Evolutionary conservation across 805 yeast species (phyloP).

Genomic region (Sungouiella blattae): DNA sequence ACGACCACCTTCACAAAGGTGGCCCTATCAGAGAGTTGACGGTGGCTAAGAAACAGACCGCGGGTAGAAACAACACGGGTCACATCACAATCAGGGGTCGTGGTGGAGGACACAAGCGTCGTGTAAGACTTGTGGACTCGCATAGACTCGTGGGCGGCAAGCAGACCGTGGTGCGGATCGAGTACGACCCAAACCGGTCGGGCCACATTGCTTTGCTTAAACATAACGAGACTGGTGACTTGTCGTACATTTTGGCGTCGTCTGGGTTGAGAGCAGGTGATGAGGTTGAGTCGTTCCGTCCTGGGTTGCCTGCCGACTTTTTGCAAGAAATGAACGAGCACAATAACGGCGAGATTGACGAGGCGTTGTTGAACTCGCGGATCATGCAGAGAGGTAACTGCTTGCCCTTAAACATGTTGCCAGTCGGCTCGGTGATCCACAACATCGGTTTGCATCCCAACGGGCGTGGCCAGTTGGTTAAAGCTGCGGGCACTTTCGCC

Average conservation of each 20-base stretch:
- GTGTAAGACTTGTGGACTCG: slow-evolving; percentile 81
- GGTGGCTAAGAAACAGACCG: slow-evolving; percentile 60
- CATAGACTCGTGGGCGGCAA: slow-evolving; percentile 63
- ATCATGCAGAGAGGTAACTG: slow-evolving; percentile 94
- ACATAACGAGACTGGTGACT: slow-evolving; percentile 55
- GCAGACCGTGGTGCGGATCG: slow-evolving; percentile 81
- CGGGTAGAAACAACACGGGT: slow-evolving; percentile 91
- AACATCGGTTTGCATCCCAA: slow-evolving; percentile 71
- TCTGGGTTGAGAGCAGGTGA: slow-evolving; percentile 95
- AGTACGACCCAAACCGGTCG: slow-evolving; percentile 92
- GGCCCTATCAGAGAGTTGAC: slow-evolving; percentile 77
- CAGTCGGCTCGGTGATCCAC: slow-evolving; percentile 90
- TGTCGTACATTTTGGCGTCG: slow-evolving; percentile 83
- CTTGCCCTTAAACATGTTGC: slow-evolving; percentile 86
- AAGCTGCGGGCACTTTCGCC: slow-evolving; percentile 94
- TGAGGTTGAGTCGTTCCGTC: slow-evolving; percentile 79
- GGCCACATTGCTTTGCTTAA: slow-evolving; percentile 87
- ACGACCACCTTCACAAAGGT: slow-evolving; percentile 84
- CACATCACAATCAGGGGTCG: slow-evolving; percentile 87
- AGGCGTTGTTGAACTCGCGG: slow-evolving; percentile 82
- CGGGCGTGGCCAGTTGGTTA: slow-evolving; percentile 82
- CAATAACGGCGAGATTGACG: slow-evolving; percentile 81
- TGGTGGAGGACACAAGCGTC: slow-evolving; percentile 94
- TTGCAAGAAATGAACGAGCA: slow-evolving; percentile 62
- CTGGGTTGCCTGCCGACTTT: slow-evolving; percentile 78